Conservation (phyloP, 352 stramenopile species). For the Saprolegnia diclina region DNA sequence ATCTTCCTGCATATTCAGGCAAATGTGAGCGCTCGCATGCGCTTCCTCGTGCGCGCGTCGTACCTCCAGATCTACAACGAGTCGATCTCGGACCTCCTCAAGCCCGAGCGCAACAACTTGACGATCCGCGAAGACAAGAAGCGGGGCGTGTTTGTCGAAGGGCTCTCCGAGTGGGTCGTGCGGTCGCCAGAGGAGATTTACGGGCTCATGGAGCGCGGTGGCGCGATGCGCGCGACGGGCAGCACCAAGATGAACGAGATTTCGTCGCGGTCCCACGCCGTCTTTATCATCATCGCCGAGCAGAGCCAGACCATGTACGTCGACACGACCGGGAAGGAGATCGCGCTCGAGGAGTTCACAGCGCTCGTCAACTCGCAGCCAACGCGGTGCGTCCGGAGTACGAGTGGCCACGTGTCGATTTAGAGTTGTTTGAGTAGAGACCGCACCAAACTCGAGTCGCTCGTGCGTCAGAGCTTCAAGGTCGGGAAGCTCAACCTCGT, state of each 20-base stretch:
- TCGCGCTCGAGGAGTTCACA: conserved; percentile 82
- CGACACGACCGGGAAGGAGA: conserved; percentile 69
- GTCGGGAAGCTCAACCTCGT: conserved; percentile 94
- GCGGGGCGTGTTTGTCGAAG: conserved; percentile 91
- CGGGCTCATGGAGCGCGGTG: conserved; percentile 90
- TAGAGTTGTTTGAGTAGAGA: conserved; percentile 23
- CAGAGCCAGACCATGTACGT: conserved; percentile 89
- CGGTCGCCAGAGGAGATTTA: conserved; percentile 91
- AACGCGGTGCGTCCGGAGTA: conserved; percentile 21
- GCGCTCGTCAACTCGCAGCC: conserved; percentile 71
- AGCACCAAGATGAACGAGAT: conserved; percentile 89
- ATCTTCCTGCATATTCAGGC: conserved; percentile 89
- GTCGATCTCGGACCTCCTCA: conserved; percentile 91
- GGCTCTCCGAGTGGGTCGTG: conserved; percentile 92
- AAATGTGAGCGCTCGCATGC: conserved; percentile 74
- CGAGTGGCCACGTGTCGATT: conserved; percentile 8
- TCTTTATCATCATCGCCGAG: conserved; percentile 95
- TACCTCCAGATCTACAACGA: conserved; percentile 96
- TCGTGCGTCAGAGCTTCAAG: conserved; percentile 90
- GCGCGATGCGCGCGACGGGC: conserved; percentile 69
- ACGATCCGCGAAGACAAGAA: conserved; percentile 92
- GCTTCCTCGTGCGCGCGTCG: conserved; percentile 88
- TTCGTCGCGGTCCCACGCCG: conserved; percentile 80
- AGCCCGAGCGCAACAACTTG: conserved; percentile 87
- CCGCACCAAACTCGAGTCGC: conserved; percentile 69